These are phyloP conservation scores for Primulina huaijiensis DNA, from an alignment of 257 asterid genomes.

Conservation along the genomic window DNA sequence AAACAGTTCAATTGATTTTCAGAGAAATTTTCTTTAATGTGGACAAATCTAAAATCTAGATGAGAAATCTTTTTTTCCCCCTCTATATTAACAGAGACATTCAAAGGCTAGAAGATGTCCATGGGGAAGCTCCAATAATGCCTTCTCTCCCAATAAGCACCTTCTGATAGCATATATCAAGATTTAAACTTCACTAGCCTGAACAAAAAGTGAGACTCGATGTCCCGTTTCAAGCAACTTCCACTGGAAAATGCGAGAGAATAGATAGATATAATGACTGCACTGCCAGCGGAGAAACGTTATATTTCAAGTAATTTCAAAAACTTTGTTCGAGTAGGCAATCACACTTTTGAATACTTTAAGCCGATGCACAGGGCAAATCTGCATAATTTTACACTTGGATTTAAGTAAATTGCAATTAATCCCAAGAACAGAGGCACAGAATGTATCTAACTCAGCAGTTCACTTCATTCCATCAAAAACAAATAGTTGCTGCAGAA, in stretches of 20 bases:
- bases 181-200: background rate
- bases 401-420: background rate
- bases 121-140: background rate
- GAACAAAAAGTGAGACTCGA: background rate
- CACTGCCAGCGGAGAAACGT: background rate
- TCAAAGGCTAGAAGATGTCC: background rate
- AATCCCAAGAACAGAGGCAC: conserved; percentile 8
- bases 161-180: background rate
- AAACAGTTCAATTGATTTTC: background rate
- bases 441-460: background rate
- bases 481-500: background rate
- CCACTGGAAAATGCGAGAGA: background rate
- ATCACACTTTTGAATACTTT: background rate
- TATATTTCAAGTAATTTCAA: background rate
- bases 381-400: background rate
- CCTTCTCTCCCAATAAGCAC: background rate
- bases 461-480: background rate
- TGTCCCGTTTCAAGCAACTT: background rate
- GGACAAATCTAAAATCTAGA: background rate
- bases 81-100: conserved; percentile 5
- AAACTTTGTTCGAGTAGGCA: background rate
- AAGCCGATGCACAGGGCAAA: background rate
- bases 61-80: too few species aligned
- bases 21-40: background rate
- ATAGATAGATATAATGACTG: background rate